Conservation (phyloP, 208 protist genomes). For the Leishmania tarentolae region DNA sequence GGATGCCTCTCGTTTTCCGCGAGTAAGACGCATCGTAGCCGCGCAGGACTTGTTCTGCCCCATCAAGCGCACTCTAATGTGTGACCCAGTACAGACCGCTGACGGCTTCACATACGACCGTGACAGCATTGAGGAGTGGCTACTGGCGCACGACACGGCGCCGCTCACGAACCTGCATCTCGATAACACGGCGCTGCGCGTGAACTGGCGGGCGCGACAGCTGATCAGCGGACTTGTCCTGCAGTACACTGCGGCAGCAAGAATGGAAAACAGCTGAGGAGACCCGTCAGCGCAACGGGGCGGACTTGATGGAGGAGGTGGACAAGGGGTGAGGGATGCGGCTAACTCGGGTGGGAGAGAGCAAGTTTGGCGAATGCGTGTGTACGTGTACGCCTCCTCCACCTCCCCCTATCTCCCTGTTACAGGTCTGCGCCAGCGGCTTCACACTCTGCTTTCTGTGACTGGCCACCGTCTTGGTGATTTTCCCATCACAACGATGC, state of each 20-base stretch:
- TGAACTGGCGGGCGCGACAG: constrained; percentile 38
- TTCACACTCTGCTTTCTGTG: background rate
- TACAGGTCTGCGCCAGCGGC: background rate
- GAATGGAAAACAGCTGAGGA: background rate
- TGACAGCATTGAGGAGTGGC: constrained; percentile 77
- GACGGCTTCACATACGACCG: constrained; percentile 91
- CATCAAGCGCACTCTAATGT: constrained; percentile 81
- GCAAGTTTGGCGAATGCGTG: background rate
- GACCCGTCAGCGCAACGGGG: background rate
- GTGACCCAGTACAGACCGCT: constrained; percentile 77
- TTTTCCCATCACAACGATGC: background rate
- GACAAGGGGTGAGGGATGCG: background rate
- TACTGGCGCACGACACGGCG: constrained; percentile 41
- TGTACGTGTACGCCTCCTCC: background rate
- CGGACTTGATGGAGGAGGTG: background rate
- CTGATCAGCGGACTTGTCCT: constrained; percentile 28
- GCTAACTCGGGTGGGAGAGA: background rate
- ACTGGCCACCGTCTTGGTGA: background rate
- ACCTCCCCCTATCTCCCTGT: background rate
- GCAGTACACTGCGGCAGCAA: constrained; percentile 20
- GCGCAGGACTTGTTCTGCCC: constrained; percentile 65
- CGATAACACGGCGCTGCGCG: constrained; percentile 16
- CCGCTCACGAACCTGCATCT: constrained; percentile 75
- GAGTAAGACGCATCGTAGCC: constrained; percentile 7
- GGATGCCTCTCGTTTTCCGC: background rate